Percentiles rank a stretch among this genome's conserved stretches.
phyloP scores from a whole-genome alignment of 2,329 filamentous ascomycete genomes.

The Pseudopyrenochaeta lycopersici region DNA sequence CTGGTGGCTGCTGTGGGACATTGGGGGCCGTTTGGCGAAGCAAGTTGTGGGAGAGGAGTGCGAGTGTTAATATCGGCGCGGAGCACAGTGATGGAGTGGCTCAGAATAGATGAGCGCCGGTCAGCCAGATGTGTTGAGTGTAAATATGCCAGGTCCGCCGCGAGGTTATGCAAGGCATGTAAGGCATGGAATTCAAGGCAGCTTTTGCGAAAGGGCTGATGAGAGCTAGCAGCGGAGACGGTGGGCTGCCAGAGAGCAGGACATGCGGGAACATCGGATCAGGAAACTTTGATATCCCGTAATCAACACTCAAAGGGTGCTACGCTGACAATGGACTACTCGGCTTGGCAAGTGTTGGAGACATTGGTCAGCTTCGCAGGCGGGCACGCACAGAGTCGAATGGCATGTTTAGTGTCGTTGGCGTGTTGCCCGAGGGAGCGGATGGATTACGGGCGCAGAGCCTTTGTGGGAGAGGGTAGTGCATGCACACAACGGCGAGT shows the following conservation, averaged over 20 bases:
- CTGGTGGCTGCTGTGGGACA: constrained; percentile 6
- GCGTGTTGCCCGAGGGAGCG: constrained; percentile 24
- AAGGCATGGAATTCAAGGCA: constrained; percentile 1
- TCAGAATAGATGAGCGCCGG: not conserved
- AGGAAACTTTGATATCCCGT: constrained; percentile 20
- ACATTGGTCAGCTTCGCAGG: constrained; percentile 29
- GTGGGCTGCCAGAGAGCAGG: not conserved
- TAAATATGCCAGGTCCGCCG: no score
- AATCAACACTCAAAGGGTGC: constrained; percentile 10
- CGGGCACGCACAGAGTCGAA: constrained; percentile 18
- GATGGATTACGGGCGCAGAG: constrained; percentile 10
- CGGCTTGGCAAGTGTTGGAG: constrained; percentile 12
- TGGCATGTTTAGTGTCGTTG: constrained; percentile 3
- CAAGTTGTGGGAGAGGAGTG: not conserved
- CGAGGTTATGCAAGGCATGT: not conserved
- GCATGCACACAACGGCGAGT: not conserved
- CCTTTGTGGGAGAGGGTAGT: not conserved
- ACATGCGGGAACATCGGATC: constrained; percentile 28
- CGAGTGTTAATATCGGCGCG: constrained; percentile 2
- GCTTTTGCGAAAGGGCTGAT: constrained; percentile 8
- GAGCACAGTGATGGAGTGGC: not conserved
- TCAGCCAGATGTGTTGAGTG: not conserved
- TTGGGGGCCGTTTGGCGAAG: not conserved
- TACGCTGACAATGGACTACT: constrained; percentile 8
- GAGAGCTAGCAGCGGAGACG: constrained; percentile 1